Evolutionary conservation across 129 eudicot species (phyloP), one percentile per base, ranked within the genome.

Genomic region (Arctium lappa): DNA sequence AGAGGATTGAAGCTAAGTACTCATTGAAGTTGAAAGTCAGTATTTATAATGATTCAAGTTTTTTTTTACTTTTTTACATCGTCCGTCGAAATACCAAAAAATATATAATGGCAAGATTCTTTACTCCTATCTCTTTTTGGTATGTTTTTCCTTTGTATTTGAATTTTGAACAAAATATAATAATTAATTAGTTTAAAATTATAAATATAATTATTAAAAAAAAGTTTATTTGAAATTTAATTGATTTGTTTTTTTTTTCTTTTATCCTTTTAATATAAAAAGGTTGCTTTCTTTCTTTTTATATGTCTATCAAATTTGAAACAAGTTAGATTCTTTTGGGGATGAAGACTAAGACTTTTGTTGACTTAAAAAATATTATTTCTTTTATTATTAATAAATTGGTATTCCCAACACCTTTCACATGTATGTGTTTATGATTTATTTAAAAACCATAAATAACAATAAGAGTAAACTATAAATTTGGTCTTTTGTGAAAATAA

Each of bases 261-360:
- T 37, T 79, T 29, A 42, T 18, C 69, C 5, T 30, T 79, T 69
- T 40, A 69, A 42, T 44, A 69, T 40, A 30, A 50, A 65, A 83
- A 32, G 82, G 74, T 70, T 78, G 86, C 82, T 83, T 83, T 72
- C 82, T 31, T 78, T 77, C 9, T 38, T 12, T 77, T 33, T 71
- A 38, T 37, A 50, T 83, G 86, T 83, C 78, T 18, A 77, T 77
- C 3, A 18, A 53, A 27, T 77, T 71, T 53, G 82, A 71, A 83
- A 83, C 86, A 83, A 38, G 11, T 71, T 78, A 22, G 82, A 83
- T 83, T 77, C 69, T 71, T 77, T 48, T 83, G 39, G 78, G 86
- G 82, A 83, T 50, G 34, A 83, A 31, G 39, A 36, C 29, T 78
- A 77, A 70, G 86, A 70, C 82, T 83, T 83, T 83, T 71, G 81